Conservation (phyloP, 805 yeast species). For the Zygoascus biomembranicola region DNA sequence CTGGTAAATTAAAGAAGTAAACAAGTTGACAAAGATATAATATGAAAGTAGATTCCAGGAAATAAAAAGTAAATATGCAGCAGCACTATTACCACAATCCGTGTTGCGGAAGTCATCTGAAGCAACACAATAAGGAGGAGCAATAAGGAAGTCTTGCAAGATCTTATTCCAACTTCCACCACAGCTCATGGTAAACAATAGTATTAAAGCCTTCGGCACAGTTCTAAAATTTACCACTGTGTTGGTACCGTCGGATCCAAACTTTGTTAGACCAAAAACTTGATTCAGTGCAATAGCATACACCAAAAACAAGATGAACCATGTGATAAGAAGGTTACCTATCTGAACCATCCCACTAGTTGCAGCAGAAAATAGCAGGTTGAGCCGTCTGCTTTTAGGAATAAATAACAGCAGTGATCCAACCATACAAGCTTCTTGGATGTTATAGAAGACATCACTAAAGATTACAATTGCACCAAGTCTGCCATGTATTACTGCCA, state of each 20-base stretch:
- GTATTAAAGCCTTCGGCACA: constrained; percentile 70
- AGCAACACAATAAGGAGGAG: constrained; percentile 56
- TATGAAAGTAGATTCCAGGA: constrained; percentile 88
- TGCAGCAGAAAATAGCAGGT: constrained; percentile 72
- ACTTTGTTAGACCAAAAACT: constrained; percentile 76
- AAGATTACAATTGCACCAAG: constrained; percentile 1
- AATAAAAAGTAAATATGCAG: constrained; percentile 51
- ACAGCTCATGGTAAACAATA: constrained; percentile 77
- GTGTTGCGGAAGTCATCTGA: constrained; percentile 35
- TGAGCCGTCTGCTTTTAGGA: constrained; percentile 58
- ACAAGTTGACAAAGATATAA: constrained; percentile 89
- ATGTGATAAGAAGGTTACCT: constrained; percentile 67
- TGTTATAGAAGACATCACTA: constrained; percentile 26
- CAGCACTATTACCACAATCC: constrained; percentile 69
- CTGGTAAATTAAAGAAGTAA: constrained; percentile 79
- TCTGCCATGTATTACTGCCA: too few relatives aligned
- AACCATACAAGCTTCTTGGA: constrained; percentile 41
- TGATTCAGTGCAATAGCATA: constrained; percentile 92
- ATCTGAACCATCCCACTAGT: constrained; percentile 74
- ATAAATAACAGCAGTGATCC: constrained; percentile 41
- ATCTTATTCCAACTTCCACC: constrained; percentile 96
- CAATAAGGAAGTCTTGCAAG: constrained; percentile 66
- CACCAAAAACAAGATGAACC: constrained; percentile 75
- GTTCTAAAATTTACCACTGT: constrained; percentile 66
- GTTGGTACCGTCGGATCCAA: constrained; percentile 68